Evolutionary conservation across 2,329 filamentous ascomycete genomes (phyloP).

Genomic region (Clathrospora elynae): DNA sequence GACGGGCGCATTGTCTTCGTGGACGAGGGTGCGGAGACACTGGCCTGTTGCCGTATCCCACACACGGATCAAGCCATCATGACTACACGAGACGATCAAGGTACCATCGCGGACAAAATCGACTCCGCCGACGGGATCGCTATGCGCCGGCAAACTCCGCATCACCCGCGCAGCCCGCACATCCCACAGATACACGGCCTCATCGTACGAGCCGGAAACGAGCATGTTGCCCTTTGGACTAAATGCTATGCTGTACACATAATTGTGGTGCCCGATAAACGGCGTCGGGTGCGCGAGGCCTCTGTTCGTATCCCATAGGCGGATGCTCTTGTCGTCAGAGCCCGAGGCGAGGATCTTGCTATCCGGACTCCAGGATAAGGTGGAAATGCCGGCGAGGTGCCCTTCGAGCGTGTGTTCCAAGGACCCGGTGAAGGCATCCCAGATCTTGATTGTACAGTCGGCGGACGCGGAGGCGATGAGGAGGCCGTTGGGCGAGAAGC

Average conservation of each 20-base stretch:
- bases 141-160: conserved; percentile 90
- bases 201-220: conserved; percentile 93
- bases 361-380: conserved; percentile 92
- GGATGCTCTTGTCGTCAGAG: conserved; percentile 94
- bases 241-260: conserved; percentile 91
- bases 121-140: conserved; percentile 90
- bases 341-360: conserved; percentile 85
- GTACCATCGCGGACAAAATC: conserved; percentile 94
- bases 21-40: conserved; percentile 90
- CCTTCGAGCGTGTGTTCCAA: conserved; percentile 89
- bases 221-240: conserved; percentile 98
- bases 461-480: conserved; percentile 88
- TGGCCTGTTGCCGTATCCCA: conserved; percentile 97
- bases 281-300: conserved; percentile 64
- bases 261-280: conserved; percentile 90
- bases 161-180: conserved; percentile 85
- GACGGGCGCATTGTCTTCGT: conserved; percentile 93
- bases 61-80: conserved; percentile 76
- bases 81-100: conserved; percentile 86
- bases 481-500: conserved; percentile 86
- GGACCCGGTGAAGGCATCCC: conserved; percentile 77
- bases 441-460: conserved; percentile 89
- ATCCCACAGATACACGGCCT: conserved; percentile 97
- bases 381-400: conserved; percentile 89
- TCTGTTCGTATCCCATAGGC: conserved; percentile 78